Conservation (phyloP, 78 protist species). For the Dictyostelium capitatum region DNA sequence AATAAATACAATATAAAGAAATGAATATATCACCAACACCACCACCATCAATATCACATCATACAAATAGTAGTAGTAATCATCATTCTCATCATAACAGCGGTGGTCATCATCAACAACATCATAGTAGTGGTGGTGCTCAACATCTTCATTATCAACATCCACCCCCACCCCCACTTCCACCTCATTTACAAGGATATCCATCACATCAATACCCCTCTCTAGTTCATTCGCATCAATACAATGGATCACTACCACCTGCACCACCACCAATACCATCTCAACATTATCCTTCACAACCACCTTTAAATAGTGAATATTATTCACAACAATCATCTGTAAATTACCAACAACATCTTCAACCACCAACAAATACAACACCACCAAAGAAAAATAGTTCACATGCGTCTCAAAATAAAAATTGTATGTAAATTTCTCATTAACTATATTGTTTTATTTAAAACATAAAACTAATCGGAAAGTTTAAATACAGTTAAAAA, state of each 20-base stretch:
- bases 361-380: neutral
- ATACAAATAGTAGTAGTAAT: neutral
- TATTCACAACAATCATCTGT: neutral
- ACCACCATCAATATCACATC: neutral
- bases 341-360: neutral
- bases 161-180: neutral
- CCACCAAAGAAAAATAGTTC: neutral
- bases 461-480: neutral
- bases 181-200: neutral
- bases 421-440: neutral
- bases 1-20: neutral
- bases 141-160: neutral
- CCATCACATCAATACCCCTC: neutral
- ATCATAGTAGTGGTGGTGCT: too few species aligned
- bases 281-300: neutral
- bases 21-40: slow-evolving; percentile 9
- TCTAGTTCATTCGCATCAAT: neutral
- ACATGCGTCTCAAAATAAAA: neutral
- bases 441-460: neutral
- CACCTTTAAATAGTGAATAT: neutral
- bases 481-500: neutral
- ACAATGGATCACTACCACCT: neutral
- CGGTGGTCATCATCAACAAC: neutral
- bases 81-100: neutral
- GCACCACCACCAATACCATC: neutral